Percentiles rank a stretch among this genome's conserved stretches.
Evolutionary conservation across 2,329 filamentous ascomycete species (phyloP).

Genomic region (Elsinoe ampelina): DNA sequence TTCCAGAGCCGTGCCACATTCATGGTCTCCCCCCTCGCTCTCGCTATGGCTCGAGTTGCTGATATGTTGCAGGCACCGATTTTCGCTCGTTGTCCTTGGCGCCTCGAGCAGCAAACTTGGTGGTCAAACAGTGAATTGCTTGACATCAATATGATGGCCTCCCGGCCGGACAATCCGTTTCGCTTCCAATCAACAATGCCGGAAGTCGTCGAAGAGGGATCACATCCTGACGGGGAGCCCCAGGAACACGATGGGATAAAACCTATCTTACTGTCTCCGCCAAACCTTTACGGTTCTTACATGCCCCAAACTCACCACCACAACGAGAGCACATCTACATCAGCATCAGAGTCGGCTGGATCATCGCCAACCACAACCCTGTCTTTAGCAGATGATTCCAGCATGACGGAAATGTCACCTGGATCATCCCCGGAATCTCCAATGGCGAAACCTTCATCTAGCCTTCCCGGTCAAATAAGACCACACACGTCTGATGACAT

Average conservation of each 20-base stretch:
- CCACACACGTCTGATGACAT: constrained; percentile 38
- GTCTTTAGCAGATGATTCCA: constrained; percentile 85
- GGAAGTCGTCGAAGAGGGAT: constrained; percentile 7
- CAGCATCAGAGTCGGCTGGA: constrained; percentile 74
- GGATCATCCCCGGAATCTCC: constrained; percentile 90
- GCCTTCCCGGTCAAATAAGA: constrained; percentile 47
- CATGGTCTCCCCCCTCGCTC: neutral
- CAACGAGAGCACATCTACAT: constrained; percentile 68
- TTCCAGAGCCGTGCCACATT: neutral
- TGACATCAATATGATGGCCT: constrained; percentile 5
- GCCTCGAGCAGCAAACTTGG: neutral
- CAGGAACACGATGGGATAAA: neutral
- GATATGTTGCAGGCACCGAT: neutral
- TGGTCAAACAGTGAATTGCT: neutral
- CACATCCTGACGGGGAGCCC: constrained; percentile 1
- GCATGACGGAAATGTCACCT: constrained; percentile 80
- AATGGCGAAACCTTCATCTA: constrained; percentile 60
- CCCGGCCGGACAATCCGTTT: constrained; percentile 5
- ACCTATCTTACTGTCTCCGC: neutral
- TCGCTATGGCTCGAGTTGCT: neutral
- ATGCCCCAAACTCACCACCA: constrained; percentile 50
- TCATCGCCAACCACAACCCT: constrained; percentile 92
- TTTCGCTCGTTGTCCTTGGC: neutral
- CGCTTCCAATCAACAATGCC: constrained; percentile 12
- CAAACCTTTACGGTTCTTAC: constrained; percentile 10